phyloP scores from a whole-genome alignment of 352 stramenopile genomes.

The Thraustochytrium striatum region DNA sequence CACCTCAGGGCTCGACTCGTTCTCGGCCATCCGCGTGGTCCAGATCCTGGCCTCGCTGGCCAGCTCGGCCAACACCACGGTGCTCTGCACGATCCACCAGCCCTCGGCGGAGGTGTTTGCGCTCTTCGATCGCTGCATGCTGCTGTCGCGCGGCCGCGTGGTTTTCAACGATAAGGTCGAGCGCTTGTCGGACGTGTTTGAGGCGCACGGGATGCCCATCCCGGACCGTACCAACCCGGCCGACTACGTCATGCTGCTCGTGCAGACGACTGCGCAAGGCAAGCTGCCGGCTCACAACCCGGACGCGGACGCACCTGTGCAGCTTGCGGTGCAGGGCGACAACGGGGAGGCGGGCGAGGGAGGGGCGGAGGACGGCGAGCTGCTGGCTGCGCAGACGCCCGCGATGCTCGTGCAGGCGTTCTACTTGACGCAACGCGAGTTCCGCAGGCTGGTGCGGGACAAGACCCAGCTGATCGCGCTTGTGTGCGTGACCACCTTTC shows the following conservation, averaged over 20 bases:
- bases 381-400: no score
- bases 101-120: slow-evolving; percentile 73
- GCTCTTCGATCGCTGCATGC: slow-evolving; percentile 69
- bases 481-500: slow-evolving; percentile 49
- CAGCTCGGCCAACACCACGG: slow-evolving; percentile 67
- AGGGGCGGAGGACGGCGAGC: no score
- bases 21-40: slow-evolving; percentile 72
- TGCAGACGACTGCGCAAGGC: slow-evolving; percentile 7
- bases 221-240: slow-evolving; percentile 44
- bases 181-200: slow-evolving; percentile 29
- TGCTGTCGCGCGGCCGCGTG: slow-evolving; percentile 63
- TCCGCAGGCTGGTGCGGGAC: slow-evolving; percentile 47
- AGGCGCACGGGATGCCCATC: slow-evolving; percentile 16
- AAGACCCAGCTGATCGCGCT: slow-evolving; percentile 45
- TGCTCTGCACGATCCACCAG: slow-evolving; percentile 70
- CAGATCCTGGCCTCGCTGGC: slow-evolving; percentile 68
- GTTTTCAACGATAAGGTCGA: slow-evolving; percentile 61
- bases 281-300: slow-evolving; percentile 27
- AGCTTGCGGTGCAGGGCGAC: not conserved
- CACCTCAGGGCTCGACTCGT: slow-evolving; percentile 76
- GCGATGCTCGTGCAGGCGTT: no score
- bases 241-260: slow-evolving; percentile 44
- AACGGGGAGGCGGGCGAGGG: not conserved
- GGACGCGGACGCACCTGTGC: not conserved
- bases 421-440: slow-evolving; percentile 48